Evolutionary conservation across 306 rosid species (phyloP).

Genomic region (Erythrophleum fordii): DNA sequence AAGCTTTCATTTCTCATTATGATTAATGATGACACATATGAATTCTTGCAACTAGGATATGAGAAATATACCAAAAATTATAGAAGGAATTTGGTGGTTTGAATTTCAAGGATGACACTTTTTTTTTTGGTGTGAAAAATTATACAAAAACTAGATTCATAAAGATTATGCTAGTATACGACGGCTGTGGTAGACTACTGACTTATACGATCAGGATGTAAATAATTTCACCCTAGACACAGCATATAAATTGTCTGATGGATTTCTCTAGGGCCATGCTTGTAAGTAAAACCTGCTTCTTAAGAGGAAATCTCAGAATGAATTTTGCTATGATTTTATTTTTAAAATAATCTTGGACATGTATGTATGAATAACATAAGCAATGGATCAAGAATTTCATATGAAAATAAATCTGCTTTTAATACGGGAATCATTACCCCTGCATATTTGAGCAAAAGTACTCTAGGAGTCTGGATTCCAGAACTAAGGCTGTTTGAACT

Average conservation of each 20-base stretch:
- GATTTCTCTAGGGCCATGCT: slow-evolving; percentile 66
- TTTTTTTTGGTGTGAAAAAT: background rate
- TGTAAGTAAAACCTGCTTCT: slow-evolving; percentile 37
- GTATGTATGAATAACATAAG: slow-evolving; percentile 5
- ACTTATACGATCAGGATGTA: slow-evolving; percentile 38
- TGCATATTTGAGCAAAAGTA: slow-evolving; percentile 48
- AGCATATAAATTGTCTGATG: slow-evolving; percentile 51
- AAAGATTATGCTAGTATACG: background rate
- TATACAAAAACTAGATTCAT: background rate
- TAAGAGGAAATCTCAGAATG: slow-evolving; percentile 60
- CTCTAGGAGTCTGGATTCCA: slow-evolving; percentile 13
- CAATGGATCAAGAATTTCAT: background rate
- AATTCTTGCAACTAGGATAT: background rate
- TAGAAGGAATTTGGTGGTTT: slow-evolving; percentile 5
- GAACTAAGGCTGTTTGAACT: background rate
- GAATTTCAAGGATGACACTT: background rate
- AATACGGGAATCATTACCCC: slow-evolving; percentile 36
- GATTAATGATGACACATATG: slow-evolving; percentile 24
- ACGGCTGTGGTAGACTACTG: background rate
- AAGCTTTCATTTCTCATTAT: background rate
- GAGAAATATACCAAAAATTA: slow-evolving; percentile 17
- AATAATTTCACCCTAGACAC: slow-evolving; percentile 55
- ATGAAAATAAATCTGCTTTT: background rate
- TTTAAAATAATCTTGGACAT: slow-evolving; percentile 43
- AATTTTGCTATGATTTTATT: slow-evolving; percentile 41